Evolutionary conservation across 78 protist species (phyloP).

Genomic region (Dictyostelium intermedium): DNA sequence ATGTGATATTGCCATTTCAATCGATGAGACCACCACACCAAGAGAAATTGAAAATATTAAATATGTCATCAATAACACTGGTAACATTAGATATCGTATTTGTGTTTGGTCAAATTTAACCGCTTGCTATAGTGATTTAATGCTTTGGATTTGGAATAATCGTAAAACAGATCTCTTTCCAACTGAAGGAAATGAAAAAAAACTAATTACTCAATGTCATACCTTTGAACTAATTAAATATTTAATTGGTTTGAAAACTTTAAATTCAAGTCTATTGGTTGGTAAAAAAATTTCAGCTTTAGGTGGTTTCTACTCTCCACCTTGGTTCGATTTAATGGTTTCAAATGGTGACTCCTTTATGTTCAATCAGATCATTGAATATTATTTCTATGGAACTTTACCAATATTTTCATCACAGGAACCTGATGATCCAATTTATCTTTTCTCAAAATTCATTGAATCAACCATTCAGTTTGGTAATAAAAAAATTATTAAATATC

Average conservation of each 20-base stretch:
- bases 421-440: neutral
- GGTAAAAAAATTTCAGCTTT: neutral
- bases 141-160: neutral
- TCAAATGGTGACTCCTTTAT: neutral
- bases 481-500: neutral
- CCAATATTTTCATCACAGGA: neutral
- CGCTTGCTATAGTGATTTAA: neutral
- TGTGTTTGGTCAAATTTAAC: neutral
- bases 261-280: neutral
- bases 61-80: neutral
- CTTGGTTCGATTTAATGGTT: neutral
- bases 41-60: neutral
- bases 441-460: neutral
- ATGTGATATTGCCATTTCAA: neutral
- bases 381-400: neutral
- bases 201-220: neutral
- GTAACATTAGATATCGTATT: neutral
- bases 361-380: neutral
- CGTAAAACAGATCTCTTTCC: neutral
- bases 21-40: neutral
- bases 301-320: neutral
- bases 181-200: neutral
- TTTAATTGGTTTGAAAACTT: neutral
- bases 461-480: neutral
- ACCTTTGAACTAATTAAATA: neutral